These are phyloP conservation scores for Paraglomus occultum DNA, from an alignment of 192 early-diverging fungal genomes.

Conservation along the genomic window DNA sequence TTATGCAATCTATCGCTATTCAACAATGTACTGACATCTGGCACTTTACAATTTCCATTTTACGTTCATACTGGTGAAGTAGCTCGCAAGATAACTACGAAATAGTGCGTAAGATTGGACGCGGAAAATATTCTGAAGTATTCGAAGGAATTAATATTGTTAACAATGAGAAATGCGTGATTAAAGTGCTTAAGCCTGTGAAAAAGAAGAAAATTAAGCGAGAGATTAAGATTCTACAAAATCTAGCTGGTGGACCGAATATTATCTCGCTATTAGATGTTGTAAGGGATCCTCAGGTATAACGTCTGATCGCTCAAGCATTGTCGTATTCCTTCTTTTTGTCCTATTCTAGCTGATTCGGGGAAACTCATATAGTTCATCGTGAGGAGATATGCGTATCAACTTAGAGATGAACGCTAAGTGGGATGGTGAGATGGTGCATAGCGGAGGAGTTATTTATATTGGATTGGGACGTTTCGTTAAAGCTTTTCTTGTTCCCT, in stretches of 20 bases:
- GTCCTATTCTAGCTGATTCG: slow-evolving; percentile 2
- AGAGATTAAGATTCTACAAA: slow-evolving; percentile 99
- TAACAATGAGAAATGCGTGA: slow-evolving; percentile 88
- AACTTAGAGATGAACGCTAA: neutral
- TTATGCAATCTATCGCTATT: neutral
- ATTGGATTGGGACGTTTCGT: neutral
- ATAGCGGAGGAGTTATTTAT: neutral
- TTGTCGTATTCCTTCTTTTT: neutral
- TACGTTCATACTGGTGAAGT: slow-evolving; percentile 42
- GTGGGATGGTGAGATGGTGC: neutral
- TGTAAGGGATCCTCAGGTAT: slow-evolving; percentile 89
- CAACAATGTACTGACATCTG: neutral
- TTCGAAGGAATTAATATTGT: slow-evolving; percentile 97
- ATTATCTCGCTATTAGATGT: slow-evolving; percentile 90
- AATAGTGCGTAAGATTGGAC: slow-evolving; percentile 95
- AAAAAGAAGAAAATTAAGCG: slow-evolving; percentile 99
- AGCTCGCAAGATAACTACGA: slow-evolving; percentile 90
- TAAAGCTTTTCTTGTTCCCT: neutral
- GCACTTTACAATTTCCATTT: neutral
- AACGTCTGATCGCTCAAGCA: neutral
- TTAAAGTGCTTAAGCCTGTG: slow-evolving; percentile 99
- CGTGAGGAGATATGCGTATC: neutral
- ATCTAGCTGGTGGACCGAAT: slow-evolving; percentile 92
- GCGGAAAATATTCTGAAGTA: slow-evolving; percentile 99
- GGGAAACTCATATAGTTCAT: slow-evolving; percentile 1